phyloP scores from a whole-genome alignment of 768 basidiomycete genomes.

The Trametes punicea region DNA sequence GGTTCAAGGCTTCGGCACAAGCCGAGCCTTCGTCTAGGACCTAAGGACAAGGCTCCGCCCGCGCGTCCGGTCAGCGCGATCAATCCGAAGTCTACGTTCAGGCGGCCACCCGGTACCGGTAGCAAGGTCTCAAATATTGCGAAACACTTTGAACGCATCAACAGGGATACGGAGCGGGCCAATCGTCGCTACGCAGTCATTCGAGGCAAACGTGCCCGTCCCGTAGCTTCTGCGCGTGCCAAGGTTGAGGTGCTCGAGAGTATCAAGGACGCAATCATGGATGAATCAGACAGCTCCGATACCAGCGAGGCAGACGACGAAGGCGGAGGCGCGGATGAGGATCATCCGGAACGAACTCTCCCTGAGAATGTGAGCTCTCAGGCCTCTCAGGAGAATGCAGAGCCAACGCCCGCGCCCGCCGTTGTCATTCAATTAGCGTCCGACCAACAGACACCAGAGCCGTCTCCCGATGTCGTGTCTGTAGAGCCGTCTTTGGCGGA shows the following conservation, averaged over 20 bases:
- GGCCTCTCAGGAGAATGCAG: background rate
- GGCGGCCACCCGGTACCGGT: constrained; percentile 49
- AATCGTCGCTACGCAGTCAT: constrained; percentile 84
- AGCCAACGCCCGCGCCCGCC: background rate
- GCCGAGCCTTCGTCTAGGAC: constrained; percentile 30
- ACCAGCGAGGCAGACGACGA: constrained; percentile 66
- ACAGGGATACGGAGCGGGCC: constrained; percentile 67
- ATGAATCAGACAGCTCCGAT: constrained; percentile 74
- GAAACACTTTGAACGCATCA: constrained; percentile 86
- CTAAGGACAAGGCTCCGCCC: constrained; percentile 38
- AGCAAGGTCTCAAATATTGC: constrained; percentile 85
- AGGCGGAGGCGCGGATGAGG: constrained; percentile 56
- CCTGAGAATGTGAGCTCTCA: constrained; percentile 20
- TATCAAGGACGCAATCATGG: constrained; percentile 85
- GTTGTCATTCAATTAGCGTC: background rate
- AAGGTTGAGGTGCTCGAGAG: constrained; percentile 87
- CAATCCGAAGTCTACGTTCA: constrained; percentile 49
- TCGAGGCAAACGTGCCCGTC: constrained; percentile 81
- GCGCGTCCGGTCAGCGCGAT: constrained; percentile 41
- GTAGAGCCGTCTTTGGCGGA: background rate
- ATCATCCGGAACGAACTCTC: constrained; percentile 27
- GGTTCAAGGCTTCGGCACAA: constrained; percentile 37
- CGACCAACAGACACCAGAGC: background rate
- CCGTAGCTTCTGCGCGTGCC: constrained; percentile 84
- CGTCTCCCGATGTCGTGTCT: background rate